phyloP scores from a whole-genome alignment of 345 rosid species.

The Salix viminalis region DNA sequence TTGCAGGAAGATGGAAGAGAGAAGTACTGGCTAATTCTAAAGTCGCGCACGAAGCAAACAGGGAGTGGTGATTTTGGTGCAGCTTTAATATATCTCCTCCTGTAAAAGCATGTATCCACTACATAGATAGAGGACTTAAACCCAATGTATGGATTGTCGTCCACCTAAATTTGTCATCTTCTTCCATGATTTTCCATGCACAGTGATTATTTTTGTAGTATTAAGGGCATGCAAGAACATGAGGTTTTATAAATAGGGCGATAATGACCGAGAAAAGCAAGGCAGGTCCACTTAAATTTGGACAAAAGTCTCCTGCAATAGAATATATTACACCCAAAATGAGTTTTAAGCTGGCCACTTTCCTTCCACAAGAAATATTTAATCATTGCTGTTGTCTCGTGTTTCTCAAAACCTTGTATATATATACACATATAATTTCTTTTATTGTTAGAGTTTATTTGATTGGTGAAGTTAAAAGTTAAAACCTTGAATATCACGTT shows the following conservation, averaged over 20 bases:
- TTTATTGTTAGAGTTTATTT: no score
- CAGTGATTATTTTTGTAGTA: background rate
- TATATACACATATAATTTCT: background rate
- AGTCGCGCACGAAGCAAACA: background rate
- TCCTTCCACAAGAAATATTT: background rate
- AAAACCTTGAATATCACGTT: background rate
- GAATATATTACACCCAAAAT: no score
- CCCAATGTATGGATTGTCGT: slow-evolving; percentile 4
- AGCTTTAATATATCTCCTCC: slow-evolving; percentile 21
- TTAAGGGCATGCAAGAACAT: background rate
- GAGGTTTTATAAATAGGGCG: background rate
- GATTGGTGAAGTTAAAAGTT: no score
- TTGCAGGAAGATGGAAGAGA: no score
- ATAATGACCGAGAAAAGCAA: slow-evolving; percentile 19
- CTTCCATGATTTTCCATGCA: background rate
- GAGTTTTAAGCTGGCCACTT: background rate
- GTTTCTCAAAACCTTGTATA: background rate
- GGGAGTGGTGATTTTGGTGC: slow-evolving; percentile 8
- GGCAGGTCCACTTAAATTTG: background rate
- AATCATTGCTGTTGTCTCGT: no score
- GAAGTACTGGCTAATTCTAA: no score
- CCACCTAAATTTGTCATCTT: slow-evolving; percentile 10
- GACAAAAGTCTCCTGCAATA: no score
- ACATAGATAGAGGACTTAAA: slow-evolving; percentile 2
- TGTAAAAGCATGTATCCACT: slow-evolving; percentile 12